These are phyloP conservation scores for Colletotrichum euphorbiae DNA, from an alignment of 2,329 filamentous ascomycete genomes.

Conservation along the genomic window DNA sequence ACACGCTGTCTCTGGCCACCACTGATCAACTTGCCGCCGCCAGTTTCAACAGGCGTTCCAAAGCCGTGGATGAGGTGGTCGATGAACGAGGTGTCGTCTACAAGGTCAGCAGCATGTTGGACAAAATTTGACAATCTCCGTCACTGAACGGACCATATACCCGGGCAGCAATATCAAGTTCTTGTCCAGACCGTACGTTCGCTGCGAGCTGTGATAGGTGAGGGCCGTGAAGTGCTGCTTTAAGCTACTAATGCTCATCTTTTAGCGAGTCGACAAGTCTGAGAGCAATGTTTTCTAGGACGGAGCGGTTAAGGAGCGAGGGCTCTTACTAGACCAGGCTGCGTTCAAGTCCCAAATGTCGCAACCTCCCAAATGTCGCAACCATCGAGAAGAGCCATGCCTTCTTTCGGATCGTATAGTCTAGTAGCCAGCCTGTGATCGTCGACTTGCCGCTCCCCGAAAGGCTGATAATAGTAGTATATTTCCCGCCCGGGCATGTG, in stretches of 20 bases:
- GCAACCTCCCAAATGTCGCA: slow-evolving; percentile 59
- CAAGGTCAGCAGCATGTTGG: slow-evolving; percentile 64
- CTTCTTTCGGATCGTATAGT: slow-evolving; percentile 67
- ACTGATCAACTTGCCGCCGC: slow-evolving; percentile 64
- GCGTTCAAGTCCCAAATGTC: slow-evolving; percentile 58
- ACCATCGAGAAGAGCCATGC: slow-evolving; percentile 60
- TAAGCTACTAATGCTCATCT: slow-evolving; percentile 54
- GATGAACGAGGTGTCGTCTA: slow-evolving; percentile 70
- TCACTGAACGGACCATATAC: slow-evolving; percentile 55
- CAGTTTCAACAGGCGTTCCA: slow-evolving; percentile 63
- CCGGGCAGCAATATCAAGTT: slow-evolving; percentile 58
- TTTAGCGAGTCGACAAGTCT: slow-evolving; percentile 59
- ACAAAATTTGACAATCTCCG: slow-evolving; percentile 65
- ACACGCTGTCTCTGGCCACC: slow-evolving; percentile 73
- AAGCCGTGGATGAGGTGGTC: slow-evolving; percentile 65
- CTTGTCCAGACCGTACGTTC: slow-evolving; percentile 62
- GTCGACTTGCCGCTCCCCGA: slow-evolving; percentile 70
- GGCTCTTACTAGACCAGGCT: slow-evolving; percentile 60
- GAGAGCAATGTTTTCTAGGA: slow-evolving; percentile 64
- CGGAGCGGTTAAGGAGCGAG: slow-evolving; percentile 57
- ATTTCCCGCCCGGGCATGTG: slow-evolving; percentile 60
- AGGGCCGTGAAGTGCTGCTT: slow-evolving; percentile 60
- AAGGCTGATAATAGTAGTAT: slow-evolving; percentile 68
- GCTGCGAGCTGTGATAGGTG: slow-evolving; percentile 62
- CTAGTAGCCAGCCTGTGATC: slow-evolving; percentile 65